Conservation (phyloP, 371 early-diverging fungal species). For the Mortierella sp. region DNA sequence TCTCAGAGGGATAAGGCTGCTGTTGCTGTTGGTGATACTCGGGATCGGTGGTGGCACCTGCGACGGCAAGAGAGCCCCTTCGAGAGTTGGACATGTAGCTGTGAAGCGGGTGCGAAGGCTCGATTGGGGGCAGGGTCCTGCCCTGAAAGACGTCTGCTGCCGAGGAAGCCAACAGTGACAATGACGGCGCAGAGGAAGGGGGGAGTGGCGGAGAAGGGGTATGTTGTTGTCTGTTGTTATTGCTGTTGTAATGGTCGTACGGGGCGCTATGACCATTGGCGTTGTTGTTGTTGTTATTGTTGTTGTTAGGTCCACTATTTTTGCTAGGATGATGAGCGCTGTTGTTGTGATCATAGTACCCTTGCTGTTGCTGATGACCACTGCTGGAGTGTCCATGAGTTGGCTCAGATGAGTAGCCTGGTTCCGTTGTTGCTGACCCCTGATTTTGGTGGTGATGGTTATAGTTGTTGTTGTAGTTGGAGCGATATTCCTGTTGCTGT, state of each 20-base stretch:
- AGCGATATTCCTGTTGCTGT: neutral
- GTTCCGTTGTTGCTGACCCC: neutral
- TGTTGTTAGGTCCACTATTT: neutral
- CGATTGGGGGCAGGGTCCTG: conserved; percentile 46
- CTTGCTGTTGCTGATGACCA: neutral
- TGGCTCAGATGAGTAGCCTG: neutral
- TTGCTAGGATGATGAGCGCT: no score
- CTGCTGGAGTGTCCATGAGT: neutral
- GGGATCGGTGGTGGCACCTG: conserved; percentile 5
- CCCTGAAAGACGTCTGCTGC: conserved; percentile 47
- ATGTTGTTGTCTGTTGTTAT: conserved; percentile 14
- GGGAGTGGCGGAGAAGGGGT: conserved; percentile 20
- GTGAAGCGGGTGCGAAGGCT: conserved; percentile 55
- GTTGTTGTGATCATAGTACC: neutral
- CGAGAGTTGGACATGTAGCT: conserved; percentile 54
- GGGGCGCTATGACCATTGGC: neutral
- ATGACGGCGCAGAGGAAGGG: conserved; percentile 27
- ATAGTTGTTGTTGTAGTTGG: no score
- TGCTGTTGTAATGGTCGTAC: neutral
- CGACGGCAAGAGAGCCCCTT: conserved; percentile 28
- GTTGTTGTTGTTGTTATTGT: neutral
- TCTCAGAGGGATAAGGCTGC: neutral
- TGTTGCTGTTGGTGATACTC: conserved; percentile 23
- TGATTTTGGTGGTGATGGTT: conserved; percentile 4
- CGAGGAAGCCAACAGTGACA: conserved; percentile 23